Conservation (phyloP, 2,329 filamentous ascomycete genomes). For the Colletotrichum godetiae region DNA sequence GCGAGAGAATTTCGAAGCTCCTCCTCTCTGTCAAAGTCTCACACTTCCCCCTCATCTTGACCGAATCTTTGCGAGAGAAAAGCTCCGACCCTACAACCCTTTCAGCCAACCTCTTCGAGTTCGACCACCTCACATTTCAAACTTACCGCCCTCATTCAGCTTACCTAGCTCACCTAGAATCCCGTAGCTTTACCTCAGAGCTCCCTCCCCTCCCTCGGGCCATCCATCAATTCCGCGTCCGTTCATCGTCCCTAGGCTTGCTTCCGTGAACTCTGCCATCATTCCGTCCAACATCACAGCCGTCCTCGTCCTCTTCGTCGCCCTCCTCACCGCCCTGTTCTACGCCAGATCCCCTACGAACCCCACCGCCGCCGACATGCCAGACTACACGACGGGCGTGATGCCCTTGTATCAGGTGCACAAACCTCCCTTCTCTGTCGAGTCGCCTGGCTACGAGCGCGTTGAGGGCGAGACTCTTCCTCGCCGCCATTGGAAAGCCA, state of each 20-base stretch:
- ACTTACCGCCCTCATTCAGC: not conserved
- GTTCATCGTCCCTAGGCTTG: not conserved
- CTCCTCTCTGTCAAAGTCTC: not conserved
- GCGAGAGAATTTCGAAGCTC: not conserved
- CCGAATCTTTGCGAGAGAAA: not conserved
- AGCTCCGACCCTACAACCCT: not conserved
- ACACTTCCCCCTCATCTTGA: not conserved
- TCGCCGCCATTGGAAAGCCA: conserved; percentile 77
- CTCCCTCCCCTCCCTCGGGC: conserved; percentile 6
- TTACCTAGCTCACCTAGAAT: not conserved
- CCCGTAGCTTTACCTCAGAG: conserved; percentile 1
- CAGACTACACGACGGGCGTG: conserved; percentile 53
- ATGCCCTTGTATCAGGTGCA: conserved; percentile 70
- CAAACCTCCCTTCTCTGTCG: conserved; percentile 80
- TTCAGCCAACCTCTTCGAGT: not conserved
- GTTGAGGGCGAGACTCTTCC: conserved; percentile 87
- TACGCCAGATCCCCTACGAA: not conserved
- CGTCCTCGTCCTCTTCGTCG: conserved; percentile 15
- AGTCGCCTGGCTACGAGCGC: conserved; percentile 74
- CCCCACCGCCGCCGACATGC: conserved; percentile 40
- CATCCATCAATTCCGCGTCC: conserved; percentile 3
- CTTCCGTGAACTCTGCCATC: conserved; percentile 14
- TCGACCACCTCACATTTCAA: not conserved
- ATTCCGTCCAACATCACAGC: conserved; percentile 31
- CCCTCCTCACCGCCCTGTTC: conserved; percentile 13